Evolutionary conservation across 768 basidiomycete species (phyloP).

Genomic region (Auricularia heimuer): DNA sequence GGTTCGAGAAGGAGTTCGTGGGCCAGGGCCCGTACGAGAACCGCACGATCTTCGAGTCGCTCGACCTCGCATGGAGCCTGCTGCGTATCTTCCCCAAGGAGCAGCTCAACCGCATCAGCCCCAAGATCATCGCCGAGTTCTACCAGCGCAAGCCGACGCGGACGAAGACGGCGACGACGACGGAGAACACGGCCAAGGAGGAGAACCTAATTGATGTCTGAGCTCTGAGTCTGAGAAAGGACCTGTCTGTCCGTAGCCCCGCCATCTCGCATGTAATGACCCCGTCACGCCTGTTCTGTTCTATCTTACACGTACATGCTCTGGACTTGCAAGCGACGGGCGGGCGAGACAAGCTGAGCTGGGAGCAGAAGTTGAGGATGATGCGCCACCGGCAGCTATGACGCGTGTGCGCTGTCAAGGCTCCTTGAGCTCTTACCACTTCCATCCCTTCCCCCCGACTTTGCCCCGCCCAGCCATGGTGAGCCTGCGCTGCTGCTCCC

Average conservation of each 20-base stretch:
- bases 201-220: slow-evolving; percentile 55
- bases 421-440: background rate
- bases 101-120: slow-evolving; percentile 94
- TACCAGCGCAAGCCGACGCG: slow-evolving; percentile 75
- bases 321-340: too few relatives aligned
- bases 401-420: background rate
- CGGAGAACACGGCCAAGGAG: slow-evolving; percentile 31
- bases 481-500: background rate
- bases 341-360: too few relatives aligned
- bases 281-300: too few relatives aligned
- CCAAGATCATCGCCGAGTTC: slow-evolving; percentile 91
- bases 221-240: background rate
- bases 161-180: slow-evolving; percentile 46
- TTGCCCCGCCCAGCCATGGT: background rate
- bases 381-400: background rate
- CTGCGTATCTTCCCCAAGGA: slow-evolving; percentile 98
- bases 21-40: slow-evolving; percentile 96
- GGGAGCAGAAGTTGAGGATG: too few relatives aligned
- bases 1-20: slow-evolving; percentile 96
- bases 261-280: background rate
- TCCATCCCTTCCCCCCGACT: background rate
- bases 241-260: background rate
- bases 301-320: too few relatives aligned
- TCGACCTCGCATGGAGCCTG: slow-evolving; percentile 94
- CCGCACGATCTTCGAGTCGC: slow-evolving; percentile 90